Evolutionary conservation across 306 rosid species (phyloP), one percentile per base, ranked within the genome.

Genomic region (Arachis stenosperma): DNA sequence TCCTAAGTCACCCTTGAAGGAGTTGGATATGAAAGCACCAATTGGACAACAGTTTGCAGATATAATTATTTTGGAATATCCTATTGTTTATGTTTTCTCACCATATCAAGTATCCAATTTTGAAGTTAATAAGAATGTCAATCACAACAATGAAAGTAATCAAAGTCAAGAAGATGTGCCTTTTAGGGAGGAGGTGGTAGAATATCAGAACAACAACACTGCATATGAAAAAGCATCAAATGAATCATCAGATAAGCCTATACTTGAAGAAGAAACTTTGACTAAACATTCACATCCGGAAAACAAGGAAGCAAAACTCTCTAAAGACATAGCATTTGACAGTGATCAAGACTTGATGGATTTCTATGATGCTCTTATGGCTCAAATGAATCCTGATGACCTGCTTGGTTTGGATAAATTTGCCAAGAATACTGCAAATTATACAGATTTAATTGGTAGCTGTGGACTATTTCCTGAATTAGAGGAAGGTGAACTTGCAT

Each of bases 401-500:
- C 80, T 81, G 64, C 82, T 88, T 58, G 81, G 84, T 75, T 89
- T 85, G 70, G 90, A 80, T 67, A 86, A 59, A 44, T 78, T 84
- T 71, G 9, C 80, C 47, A 71, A 80, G 67, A 72, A 47, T 73
- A 73, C 62, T 27, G 86, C 69, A 69, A 82, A 63, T 40, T 87
- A 76, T 66, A 70, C 69, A 3, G 79, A 65, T 48, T 13, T 77
- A 47, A 53, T 73, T 1, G 73, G 56, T 48, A 22, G 59, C 1
- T 65, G 70, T 74, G 84, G 61, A 7, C n/a, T 37, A 46, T 67
- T 81, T 60, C 71, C 71, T 0, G 96, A 86, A 42, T 69, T 89
- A 69, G 97, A 89, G 87, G 98, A 90, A 77, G 97, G 97, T 62
- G 92, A 93, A 85, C 89, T 90, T 75, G 48, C 15, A 54, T 87